These are phyloP conservation scores for Hanseniaspora mollemarum DNA, from an alignment of 805 yeast genomes.

Conservation along the genomic window DNA sequence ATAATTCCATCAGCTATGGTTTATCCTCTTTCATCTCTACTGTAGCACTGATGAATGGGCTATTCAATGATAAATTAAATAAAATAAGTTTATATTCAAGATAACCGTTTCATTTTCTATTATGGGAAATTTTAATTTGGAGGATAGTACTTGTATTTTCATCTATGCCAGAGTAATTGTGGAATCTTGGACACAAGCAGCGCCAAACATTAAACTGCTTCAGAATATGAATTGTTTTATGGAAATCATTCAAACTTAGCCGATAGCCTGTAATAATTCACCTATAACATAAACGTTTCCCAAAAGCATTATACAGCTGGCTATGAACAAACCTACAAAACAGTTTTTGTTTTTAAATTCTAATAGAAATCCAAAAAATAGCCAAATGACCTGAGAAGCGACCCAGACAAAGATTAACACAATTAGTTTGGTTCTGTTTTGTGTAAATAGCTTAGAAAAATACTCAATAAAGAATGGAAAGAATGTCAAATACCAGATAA, in stretches of 20 bases:
- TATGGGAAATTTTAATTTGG: no score
- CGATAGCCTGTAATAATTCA: conserved; percentile 39
- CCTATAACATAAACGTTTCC: conserved; percentile 53
- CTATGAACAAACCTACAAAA: conserved; percentile 49
- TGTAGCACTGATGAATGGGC: no score
- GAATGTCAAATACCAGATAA: conserved; percentile 84
- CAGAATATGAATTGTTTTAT: no score
- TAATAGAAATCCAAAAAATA: conserved; percentile 59
- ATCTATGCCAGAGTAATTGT: no score
- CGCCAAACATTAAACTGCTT: no score
- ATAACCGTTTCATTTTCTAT: not conserved
- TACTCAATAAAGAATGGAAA: conserved; percentile 58
- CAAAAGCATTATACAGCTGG: conserved; percentile 47
- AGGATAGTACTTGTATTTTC: no score
- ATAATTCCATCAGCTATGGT: no score
- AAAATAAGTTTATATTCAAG: not conserved
- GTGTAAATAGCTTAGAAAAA: conserved; percentile 13
- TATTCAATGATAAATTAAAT: no score
- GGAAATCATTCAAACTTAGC: not conserved
- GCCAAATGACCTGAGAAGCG: conserved; percentile 63
- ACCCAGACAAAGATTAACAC: conserved; percentile 44
- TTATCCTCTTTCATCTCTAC: no score
- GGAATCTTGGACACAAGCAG: no score
- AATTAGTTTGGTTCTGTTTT: conserved; percentile 35
- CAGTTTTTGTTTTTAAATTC: conserved; percentile 68